Conservation (phyloP, 1,284 basidiomycete genomes). For the Trichosporon coremiiforme region DNA sequence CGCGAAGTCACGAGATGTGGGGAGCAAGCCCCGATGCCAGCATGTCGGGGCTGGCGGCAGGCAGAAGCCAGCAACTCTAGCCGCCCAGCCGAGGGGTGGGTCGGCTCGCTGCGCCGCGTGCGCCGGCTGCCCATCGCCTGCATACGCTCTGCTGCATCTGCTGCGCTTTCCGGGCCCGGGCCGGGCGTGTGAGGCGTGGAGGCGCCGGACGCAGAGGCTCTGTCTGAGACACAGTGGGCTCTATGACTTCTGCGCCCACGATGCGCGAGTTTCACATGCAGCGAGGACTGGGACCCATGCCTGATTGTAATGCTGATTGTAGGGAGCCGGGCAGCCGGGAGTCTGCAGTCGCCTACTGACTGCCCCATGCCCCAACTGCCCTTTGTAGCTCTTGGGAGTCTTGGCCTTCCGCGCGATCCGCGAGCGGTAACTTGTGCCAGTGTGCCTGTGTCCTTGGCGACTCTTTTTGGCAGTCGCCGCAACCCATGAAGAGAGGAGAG, state of each 20-base stretch:
- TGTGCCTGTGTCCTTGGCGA: not conserved
- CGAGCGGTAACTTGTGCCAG: no score
- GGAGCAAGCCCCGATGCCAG: not conserved
- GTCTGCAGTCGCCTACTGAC: no score
- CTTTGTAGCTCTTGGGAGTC: no score
- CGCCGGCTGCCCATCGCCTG: no score
- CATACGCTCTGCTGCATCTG: not conserved
- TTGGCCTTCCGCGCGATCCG: no score
- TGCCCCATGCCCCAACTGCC: no score
- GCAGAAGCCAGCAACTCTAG: not conserved
- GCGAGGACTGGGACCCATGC: not conserved
- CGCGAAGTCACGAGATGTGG: not conserved
- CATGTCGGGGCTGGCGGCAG: not conserved
- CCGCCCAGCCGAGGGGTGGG: not conserved
- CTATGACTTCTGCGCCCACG: not conserved
- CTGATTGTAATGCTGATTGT: not conserved
- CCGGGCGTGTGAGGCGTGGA: slow-evolving; percentile 9
- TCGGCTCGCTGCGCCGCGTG: not conserved
- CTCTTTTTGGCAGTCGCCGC: not conserved
- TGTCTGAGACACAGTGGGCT: slow-evolving; percentile 7
- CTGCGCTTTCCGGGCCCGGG: not conserved
- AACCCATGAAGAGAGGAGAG: not conserved
- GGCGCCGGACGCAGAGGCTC: not conserved
- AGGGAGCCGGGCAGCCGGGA: not conserved
- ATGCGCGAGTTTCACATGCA: not conserved